Conservation (phyloP, 176 grass and related monocot genomes). For the Saccharum spontaneum region DNA sequence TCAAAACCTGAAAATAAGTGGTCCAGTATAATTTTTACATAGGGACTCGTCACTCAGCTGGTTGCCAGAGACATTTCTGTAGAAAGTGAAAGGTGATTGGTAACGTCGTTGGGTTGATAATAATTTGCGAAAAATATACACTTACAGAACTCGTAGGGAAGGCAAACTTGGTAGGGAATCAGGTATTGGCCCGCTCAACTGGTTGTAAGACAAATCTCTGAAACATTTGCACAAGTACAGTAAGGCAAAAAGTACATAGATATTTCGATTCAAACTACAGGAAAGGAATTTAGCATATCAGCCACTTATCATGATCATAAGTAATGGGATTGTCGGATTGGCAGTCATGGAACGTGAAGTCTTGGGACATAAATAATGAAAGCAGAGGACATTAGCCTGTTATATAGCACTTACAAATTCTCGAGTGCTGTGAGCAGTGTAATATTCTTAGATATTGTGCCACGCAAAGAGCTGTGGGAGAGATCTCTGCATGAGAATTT, state of each 20-base stretch:
- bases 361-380: background rate
- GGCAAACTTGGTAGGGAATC: background rate
- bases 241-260: background rate
- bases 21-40: background rate
- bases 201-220: slow-evolving; percentile 3
- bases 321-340: background rate
- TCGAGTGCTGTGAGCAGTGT: slow-evolving; percentile 24
- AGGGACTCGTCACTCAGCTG: background rate
- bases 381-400: background rate
- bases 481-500: slow-evolving; percentile 40
- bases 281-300: background rate
- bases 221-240: background rate
- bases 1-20: background rate
- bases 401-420: slow-evolving; percentile 47
- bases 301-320: background rate
- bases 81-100: background rate
- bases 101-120: background rate
- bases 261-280: background rate
- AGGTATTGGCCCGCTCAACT: background rate
- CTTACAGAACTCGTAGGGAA: background rate
- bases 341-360: background rate
- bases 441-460: slow-evolving; percentile 39
- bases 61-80: background rate
- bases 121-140: background rate
- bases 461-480: slow-evolving; percentile 36